Conservation (phyloP, 169 alveolate genomes). For the Plasmodium vivax region DNA sequence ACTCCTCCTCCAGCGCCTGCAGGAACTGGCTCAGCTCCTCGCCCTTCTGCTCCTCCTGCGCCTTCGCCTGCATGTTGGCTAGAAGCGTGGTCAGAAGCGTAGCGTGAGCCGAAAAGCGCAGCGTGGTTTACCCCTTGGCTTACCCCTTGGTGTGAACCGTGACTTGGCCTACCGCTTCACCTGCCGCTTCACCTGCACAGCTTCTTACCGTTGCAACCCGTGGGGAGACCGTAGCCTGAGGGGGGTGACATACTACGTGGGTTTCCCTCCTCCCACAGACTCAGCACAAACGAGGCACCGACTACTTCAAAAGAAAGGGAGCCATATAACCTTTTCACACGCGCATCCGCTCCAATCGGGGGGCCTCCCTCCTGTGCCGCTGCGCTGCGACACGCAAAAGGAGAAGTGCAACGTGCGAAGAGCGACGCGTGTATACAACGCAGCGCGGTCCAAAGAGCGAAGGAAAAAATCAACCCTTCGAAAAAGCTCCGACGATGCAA, state of each 20-base stretch:
- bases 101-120: too few species aligned
- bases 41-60: neutral
- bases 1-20: constrained; percentile 25
- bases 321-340: neutral
- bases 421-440: neutral
- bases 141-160: too few species aligned
- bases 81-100: too few species aligned
- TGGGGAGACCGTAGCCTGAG: neutral
- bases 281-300: neutral
- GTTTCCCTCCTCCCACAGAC: neutral
- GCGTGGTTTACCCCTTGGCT: too few species aligned
- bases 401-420: neutral
- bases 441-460: neutral
- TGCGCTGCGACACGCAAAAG: neutral
- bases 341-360: neutral
- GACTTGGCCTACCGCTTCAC: too few species aligned
- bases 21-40: constrained; percentile 20
- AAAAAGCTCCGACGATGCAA: neutral
- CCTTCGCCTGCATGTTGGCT: neutral
- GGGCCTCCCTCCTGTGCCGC: neutral
- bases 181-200: neutral
- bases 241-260: neutral
- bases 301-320: neutral
- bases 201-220: neutral
- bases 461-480: neutral